Percentiles rank a stretch among this genome's conserved stretches.
These are phyloP conservation scores for Adenanthera pavonina DNA, from an alignment of 306 rosid species.

Conservation along the genomic window DNA sequence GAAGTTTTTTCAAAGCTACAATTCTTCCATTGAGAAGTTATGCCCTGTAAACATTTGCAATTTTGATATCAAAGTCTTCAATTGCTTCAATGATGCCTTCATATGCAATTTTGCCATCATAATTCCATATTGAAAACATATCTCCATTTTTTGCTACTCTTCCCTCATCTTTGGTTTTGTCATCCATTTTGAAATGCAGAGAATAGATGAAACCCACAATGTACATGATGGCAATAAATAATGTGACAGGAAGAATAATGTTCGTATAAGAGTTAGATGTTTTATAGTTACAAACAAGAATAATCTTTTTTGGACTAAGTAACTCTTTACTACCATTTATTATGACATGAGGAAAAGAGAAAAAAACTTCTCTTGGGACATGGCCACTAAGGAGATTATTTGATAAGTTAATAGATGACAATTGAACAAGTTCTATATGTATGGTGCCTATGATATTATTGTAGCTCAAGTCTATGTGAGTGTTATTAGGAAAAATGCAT, in stretches of 20 bases:
- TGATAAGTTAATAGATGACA: not conserved
- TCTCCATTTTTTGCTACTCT: too few relatives aligned
- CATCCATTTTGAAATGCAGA: too few relatives aligned
- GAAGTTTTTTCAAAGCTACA: too few relatives aligned
- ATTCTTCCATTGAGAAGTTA: too few relatives aligned
- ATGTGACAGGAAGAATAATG: not conserved
- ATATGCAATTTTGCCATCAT: constrained; percentile 30
- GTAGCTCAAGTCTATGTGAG: too few relatives aligned
- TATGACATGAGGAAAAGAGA: not conserved
- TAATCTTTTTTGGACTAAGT: not conserved
- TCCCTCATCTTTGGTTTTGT: too few relatives aligned
- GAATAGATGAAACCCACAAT: not conserved
- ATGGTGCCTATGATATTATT: too few relatives aligned
- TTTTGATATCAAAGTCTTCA: constrained; percentile 27
- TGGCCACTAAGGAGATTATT: not conserved
- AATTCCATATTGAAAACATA: not conserved
- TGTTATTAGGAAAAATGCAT: too few relatives aligned
- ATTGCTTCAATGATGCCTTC: constrained; percentile 19
- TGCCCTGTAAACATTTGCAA: not conserved
- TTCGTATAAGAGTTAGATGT: too few relatives aligned
- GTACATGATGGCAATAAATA: not conserved
- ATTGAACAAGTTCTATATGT: too few relatives aligned
- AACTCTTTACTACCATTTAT: too few relatives aligned
- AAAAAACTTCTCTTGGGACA: not conserved
- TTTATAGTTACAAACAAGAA: not conserved